Evolutionary conservation across 306 rosid species (phyloP), one percentile per base, ranked within the genome.

Genomic region (Trifolium dubium): DNA sequence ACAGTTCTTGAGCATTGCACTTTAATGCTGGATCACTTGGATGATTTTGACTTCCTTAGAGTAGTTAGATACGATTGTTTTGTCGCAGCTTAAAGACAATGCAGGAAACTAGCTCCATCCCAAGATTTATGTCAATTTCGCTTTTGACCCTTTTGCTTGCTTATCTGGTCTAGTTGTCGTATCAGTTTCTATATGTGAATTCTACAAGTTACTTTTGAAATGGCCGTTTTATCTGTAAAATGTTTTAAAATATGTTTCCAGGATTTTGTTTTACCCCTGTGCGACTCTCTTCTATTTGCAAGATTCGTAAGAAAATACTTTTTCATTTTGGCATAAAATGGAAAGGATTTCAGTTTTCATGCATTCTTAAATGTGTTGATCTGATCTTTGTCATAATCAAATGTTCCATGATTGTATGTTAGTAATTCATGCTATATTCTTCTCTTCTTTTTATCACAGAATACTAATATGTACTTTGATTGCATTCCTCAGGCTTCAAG

Each of bases 401-500:
- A 40, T 71, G 69, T 65, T 70, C 40, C 15, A 17, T 68, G 72
- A 68, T 69, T 4, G 7, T 65, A 31, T 58, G 32, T 34, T 51
- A 50, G 71, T 61, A 54, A 72, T 34, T 65, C 11, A 10, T 50
- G 37, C 10, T 56, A 10, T 32, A 28, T 8, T 58, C 12, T 74
- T 64, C 29, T 51, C 50, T 66, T 62, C 31, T 18, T 63, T 29
- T 19, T 29, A 30, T 67, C 71, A 67, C 59, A 47, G 7, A 9
- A 8, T 30, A 31, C 62, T 63, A 51, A 76, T 31, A 18, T 9
- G 12, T 71, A 64, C 51, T 71, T 53, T 63, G 72, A 78, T 66
- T 72, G 40, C 37, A 40, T 75, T 84, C 46, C 34, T 75, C 88
- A 94, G 99, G 97, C 97, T 46, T 94, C 99, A 2, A 88, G 94